Evolutionary conservation across 192 early-diverging fungal genomes (phyloP), one percentile per base, ranked within the genome.

Genomic region (Podila epigama): DNA sequence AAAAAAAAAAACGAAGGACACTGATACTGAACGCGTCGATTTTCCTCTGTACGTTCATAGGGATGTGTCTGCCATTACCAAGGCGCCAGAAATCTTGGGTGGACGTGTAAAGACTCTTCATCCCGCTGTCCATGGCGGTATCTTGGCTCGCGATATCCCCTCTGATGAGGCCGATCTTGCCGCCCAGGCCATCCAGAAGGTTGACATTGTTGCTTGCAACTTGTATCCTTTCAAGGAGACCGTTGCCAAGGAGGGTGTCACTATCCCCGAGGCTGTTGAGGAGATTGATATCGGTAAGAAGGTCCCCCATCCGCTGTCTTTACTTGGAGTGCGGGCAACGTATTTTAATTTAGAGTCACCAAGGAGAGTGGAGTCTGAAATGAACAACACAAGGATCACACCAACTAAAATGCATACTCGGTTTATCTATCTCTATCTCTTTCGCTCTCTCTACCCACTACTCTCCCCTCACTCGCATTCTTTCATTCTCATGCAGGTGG

Each of bases 61-160:
- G 70, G 97, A 99, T 84, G 96, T 99, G 34, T 94, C 96, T 56
- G 97, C 97, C 58, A 95, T 99, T 58, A 99, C 97, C 61, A 88
- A 95, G 71, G 96, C 96, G 40, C 97, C 97, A 20, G 97, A 99
- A 83, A 99, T 99, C 94, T 89, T 99, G 20, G 97, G 97, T 51
- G 97, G 97, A 15, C 93, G 97, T 63, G 97, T 99, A 69, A 99
- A 99, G 90, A 99, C 97, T 34, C 90, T 99, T 39, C 97, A 99
- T 75, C 97, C 97, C 31, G 96, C 94, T 52, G 96, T 99, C 60
- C 97, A 99, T 79, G 97, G 97, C 68, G 97, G 93, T 79, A 98
- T 97, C 52, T 91, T 98, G 55, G 96, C 96, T 36, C 94, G 93
- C 51, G 88, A 95, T 70, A 92, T 93, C 41, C 79, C 88, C 12